Conservation (phyloP, 1,284 basidiomycete genomes). For the Ganoderma lucidum region DNA sequence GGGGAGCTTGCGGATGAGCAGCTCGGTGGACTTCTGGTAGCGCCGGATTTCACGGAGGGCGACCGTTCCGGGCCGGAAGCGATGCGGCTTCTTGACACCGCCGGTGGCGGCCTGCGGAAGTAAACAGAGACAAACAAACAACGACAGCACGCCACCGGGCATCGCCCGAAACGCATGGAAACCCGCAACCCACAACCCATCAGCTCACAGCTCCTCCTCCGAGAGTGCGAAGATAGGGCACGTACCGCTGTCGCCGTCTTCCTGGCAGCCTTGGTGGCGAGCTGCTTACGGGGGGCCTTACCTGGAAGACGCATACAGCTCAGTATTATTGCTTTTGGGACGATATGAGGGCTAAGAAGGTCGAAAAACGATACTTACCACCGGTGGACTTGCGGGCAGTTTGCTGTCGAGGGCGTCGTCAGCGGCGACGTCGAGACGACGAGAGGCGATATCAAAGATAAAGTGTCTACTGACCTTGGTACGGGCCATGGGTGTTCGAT, state of each 20-base stretch:
- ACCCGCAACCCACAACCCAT: constrained; percentile 36
- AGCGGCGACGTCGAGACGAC: constrained; percentile 43
- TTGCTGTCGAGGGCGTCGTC: constrained; percentile 58
- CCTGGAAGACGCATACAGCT: constrained; percentile 50
- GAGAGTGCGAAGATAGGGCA: constrained; percentile 35
- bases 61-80: constrained; percentile 98
- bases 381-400: constrained; percentile 86
- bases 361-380: constrained; percentile 54
- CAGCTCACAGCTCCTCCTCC: constrained; percentile 28
- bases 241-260: constrained; percentile 78
- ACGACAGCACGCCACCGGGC: constrained; percentile 30
- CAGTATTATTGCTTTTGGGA: constrained; percentile 29
- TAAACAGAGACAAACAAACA: constrained; percentile 32
- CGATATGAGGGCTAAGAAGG: constrained; percentile 24
- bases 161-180: constrained; percentile 27
- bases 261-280: constrained; percentile 90
- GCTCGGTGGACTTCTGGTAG: constrained; percentile 97
- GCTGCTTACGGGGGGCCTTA: constrained; percentile 89
- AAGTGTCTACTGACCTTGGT: constrained; percentile 64
- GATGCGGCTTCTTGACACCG: constrained; percentile 98
- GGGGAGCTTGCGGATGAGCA: constrained; percentile 95
- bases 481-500: constrained; percentile 64
- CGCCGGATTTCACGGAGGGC: constrained; percentile 97
- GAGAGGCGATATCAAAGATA: constrained; percentile 29
- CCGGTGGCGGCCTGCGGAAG: constrained; percentile 77